phyloP scores from a whole-genome alignment of 768 basidiomycete genomes.

The Boletus bicolor region DNA sequence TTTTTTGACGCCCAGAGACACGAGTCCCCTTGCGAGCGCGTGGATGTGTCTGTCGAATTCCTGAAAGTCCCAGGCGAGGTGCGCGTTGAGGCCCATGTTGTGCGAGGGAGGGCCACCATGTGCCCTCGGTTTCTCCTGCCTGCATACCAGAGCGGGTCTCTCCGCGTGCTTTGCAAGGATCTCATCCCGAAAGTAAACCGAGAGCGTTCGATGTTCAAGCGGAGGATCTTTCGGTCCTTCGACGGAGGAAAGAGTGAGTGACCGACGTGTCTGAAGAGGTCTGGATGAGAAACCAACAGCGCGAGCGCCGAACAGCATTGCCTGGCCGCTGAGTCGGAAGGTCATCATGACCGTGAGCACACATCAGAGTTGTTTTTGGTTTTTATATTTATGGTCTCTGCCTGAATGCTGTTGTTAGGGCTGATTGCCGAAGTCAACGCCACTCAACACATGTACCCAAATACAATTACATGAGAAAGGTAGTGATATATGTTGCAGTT shows the following conservation, averaged over 20 bases:
- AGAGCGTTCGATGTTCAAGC: conserved; percentile 52
- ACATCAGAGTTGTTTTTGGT: no score
- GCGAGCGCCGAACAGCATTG: neutral
- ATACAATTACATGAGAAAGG: neutral
- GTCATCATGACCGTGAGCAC: neutral
- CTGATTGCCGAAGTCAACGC: no score
- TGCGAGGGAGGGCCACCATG: conserved; percentile 60
- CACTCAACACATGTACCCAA: no score
- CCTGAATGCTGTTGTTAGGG: no score
- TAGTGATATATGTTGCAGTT: neutral
- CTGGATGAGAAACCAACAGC: conserved; percentile 5
- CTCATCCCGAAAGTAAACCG: conserved; percentile 57
- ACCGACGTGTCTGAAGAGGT: conserved; percentile 15
- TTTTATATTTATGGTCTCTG: no score
- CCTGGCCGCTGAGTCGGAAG: neutral
- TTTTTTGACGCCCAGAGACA: conserved; percentile 64
- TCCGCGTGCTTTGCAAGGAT: conserved; percentile 48
- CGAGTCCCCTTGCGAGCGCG: conserved; percentile 67
- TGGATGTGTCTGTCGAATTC: conserved; percentile 67
- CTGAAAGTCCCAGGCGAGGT: conserved; percentile 70
- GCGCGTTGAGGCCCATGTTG: conserved; percentile 46
- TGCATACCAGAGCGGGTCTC: conserved; percentile 63
- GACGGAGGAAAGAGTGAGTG: conserved; percentile 50
- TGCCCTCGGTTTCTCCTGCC: conserved; percentile 51
- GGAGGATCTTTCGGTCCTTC: conserved; percentile 56